These are phyloP conservation scores for Saccharum spontaneum DNA, from an alignment of 176 grass and related monocot species.

Conservation along the genomic window DNA sequence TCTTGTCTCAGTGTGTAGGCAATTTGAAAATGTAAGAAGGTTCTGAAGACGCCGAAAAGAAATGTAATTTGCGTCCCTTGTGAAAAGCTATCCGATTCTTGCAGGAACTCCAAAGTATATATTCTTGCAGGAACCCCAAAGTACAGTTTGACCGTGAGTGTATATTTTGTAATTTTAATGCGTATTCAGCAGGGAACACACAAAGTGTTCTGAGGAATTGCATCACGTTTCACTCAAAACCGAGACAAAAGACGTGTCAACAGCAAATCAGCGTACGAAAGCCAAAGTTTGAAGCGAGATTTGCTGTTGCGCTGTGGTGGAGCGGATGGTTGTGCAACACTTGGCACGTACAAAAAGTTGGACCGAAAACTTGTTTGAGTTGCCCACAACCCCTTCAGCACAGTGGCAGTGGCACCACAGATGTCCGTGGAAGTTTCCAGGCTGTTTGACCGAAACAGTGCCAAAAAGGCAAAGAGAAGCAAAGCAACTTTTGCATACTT, in stretches of 20 bases:
- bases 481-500: slow-evolving; percentile 27
- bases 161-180: not conserved
- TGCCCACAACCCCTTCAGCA: slow-evolving; percentile 20
- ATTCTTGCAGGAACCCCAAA: slow-evolving; percentile 15
- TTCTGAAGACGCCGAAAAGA: slow-evolving; percentile 22
- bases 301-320: slow-evolving; percentile 14
- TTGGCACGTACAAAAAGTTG: not conserved
- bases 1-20: slow-evolving; percentile 17
- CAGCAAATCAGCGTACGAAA: slow-evolving; percentile 21
- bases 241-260: not conserved
- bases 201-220: slow-evolving; percentile 19
- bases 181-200: not conserved
- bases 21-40: slow-evolving; percentile 42
- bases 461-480: not conserved
- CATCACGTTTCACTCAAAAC: slow-evolving; percentile 22
- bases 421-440: not conserved
- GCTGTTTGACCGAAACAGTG: slow-evolving; percentile 34
- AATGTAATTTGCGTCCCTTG: slow-evolving; percentile 37
- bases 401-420: not conserved
- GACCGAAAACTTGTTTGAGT: slow-evolving; percentile 27
- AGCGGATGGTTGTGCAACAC: slow-evolving; percentile 6
- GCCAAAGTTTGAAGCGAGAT: slow-evolving; percentile 14
- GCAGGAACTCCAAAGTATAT: slow-evolving; percentile 12
- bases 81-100: slow-evolving; percentile 26
- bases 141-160: slow-evolving; percentile 19